Evolutionary conservation across 2,329 filamentous ascomycete genomes (phyloP), one percentile per base, ranked within the genome.

Genomic region (Nigrospora oryzae): DNA sequence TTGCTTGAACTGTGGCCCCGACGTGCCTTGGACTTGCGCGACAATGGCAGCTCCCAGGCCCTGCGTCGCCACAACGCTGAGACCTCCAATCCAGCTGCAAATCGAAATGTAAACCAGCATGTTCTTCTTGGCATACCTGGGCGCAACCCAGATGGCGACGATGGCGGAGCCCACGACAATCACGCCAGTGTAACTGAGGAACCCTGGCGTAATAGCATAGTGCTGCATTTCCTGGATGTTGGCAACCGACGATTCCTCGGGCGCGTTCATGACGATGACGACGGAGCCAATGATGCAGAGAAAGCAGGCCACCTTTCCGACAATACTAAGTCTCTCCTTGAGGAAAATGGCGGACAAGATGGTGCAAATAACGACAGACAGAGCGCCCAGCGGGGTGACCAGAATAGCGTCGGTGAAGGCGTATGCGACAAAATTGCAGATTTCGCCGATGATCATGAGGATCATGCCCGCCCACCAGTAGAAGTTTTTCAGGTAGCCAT

Each of bases 31-130:
- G 48, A 84, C 84, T 69, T 95, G 89, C 0, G 91, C 87, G 45
- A 96, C 78, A 51, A 98, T 90, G 15, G 91, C 91, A 44, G 91
- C 82, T 43, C 93, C 93, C 37, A 98, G 68, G 15, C 93, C 93
- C 65, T 97, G 91, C 3, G 90, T 97, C 14, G 89, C 86, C 44
- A 97, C 93, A 10, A 97, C 93, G 66, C 89, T 96, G 59, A 97
- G 71, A 1, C 90, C 93, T 51, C 93, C 93, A 49, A 97, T 82
- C 73, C 94, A 79, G 68, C 89, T 95, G 75, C 93, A 98, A 55
- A 98, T 91, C 55, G 85, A 90, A 54, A 98, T 81, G 66, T 98
- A 97, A 32, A 97, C 89, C 63, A 98, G 75, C 93, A 98, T 97
- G 59, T 86, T 91, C 74, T 89, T 91, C 69, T 95, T 96, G 40